Percentiles rank a stretch among this genome's conserved stretches.
Evolutionary conservation across 108 stramenopile genomes (phyloP).

Genomic region (Skeletonema potamos): DNA sequence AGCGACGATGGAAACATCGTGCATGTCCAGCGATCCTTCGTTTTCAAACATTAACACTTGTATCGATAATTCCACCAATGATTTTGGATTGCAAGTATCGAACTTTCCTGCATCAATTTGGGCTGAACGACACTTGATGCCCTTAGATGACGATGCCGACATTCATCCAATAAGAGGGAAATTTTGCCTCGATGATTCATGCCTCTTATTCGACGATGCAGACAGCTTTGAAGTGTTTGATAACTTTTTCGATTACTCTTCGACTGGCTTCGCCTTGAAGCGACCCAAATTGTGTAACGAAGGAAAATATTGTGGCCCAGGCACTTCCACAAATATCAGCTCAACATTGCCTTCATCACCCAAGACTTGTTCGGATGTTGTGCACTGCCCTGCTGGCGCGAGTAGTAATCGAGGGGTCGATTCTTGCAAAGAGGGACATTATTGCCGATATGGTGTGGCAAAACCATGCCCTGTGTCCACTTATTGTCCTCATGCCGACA

Average conservation of each 20-base stretch:
- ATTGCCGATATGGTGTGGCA: constrained; percentile 52
- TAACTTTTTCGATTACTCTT: constrained; percentile 67
- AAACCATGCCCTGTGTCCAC: constrained; percentile 70
- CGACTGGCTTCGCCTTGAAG: constrained; percentile 46
- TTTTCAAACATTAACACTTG: constrained; percentile 44
- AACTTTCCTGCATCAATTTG: constrained; percentile 36
- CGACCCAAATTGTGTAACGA: constrained; percentile 62
- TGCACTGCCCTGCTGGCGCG: constrained; percentile 76
- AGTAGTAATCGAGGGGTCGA: constrained; percentile 63
- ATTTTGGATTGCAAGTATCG: constrained; percentile 48
- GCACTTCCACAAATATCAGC: constrained; percentile 30
- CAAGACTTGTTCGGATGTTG: constrained; percentile 25
- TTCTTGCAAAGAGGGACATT: constrained; percentile 75
- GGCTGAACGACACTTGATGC: constrained; percentile 44
- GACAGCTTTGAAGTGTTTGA: constrained; percentile 57
- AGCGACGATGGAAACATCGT: constrained; percentile 32
- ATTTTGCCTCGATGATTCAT: constrained; percentile 45
- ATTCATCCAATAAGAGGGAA: constrained; percentile 57
- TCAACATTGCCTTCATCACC: constrained; percentile 38
- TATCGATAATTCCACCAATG: constrained; percentile 76
- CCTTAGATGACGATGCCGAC: constrained; percentile 39
- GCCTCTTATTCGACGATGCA: constrained; percentile 59
- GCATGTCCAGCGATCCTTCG: constrained; percentile 16
- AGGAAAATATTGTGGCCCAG: constrained; percentile 72
- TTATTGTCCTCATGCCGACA: constrained; percentile 78